Percentiles rank a stretch among this genome's conserved stretches.
These are phyloP conservation scores for Aspergillus indologenus DNA, from an alignment of 495 filamentous ascomycete genomes.

Conservation along the genomic window DNA sequence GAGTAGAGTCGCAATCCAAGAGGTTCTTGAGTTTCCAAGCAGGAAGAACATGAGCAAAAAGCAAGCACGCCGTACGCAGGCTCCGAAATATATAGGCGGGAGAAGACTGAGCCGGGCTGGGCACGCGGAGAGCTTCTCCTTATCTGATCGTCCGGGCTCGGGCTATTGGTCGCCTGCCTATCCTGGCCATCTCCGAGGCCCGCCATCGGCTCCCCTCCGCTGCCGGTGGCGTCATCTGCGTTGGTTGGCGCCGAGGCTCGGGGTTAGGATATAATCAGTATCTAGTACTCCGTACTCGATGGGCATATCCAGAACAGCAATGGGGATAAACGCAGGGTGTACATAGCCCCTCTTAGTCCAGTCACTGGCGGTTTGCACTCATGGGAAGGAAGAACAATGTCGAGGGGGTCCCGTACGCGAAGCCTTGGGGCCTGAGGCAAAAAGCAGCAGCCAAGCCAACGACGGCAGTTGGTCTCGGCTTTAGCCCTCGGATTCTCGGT, in stretches of 20 bases:
- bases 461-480: neutral
- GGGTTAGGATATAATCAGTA: no score
- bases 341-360: no score
- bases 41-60: neutral
- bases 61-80: neutral
- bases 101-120: conserved; percentile 13
- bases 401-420: no score
- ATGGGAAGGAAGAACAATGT: no score
- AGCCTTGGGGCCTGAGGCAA: neutral
- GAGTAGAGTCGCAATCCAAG: neutral
- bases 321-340: no score
- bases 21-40: neutral
- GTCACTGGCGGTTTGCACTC: no score
- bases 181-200: conserved; percentile 12
- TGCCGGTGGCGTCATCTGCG: neutral
- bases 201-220: neutral
- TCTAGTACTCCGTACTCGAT: no score
- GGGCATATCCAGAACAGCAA: no score
- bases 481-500: neutral
- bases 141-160: conserved; percentile 12
- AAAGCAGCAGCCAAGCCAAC: no score
- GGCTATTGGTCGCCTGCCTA: neutral
- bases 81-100: conserved; percentile 6
- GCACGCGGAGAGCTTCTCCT: neutral
- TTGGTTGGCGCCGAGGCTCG: neutral